These are phyloP conservation scores for Zarea fungicola DNA, from an alignment of 2,329 filamentous ascomycete species.

Conservation along the genomic window DNA sequence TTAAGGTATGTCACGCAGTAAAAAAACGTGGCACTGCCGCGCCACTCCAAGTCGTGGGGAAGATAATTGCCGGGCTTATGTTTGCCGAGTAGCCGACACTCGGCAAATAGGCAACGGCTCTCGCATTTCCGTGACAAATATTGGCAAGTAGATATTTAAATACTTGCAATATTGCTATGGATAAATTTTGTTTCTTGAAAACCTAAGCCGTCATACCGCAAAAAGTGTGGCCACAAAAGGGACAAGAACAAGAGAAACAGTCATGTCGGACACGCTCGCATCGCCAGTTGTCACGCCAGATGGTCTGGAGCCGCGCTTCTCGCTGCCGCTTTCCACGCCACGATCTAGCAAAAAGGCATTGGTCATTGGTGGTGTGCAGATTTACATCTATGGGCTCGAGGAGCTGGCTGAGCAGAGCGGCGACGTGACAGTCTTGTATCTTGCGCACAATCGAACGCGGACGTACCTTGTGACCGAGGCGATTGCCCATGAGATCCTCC, in stretches of 20 bases:
- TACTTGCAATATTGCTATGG: too few species aligned
- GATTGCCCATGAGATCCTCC: conserved; percentile 11
- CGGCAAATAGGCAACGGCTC: neutral
- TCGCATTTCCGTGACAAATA: too few species aligned
- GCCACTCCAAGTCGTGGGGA: neutral
- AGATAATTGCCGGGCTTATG: neutral
- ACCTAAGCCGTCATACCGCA: too few species aligned
- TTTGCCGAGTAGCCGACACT: neutral
- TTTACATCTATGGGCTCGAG: conserved; percentile 4
- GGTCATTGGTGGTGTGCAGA: conserved; percentile 2
- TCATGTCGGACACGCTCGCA: neutral
- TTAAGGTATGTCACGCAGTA: too few species aligned
- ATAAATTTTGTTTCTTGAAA: too few species aligned
- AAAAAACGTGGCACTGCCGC: neutral
- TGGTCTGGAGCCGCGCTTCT: conserved; percentile 9
- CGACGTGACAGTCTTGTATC: conserved; percentile 4
- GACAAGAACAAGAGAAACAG: neutral
- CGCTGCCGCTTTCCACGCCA: neutral
- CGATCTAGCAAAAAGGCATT: conserved; percentile 5
- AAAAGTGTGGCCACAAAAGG: too few species aligned
- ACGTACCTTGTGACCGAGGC: conserved; percentile 7
- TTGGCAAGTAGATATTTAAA: too few species aligned
- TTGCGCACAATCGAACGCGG: conserved; percentile 7
- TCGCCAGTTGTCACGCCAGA: neutral
- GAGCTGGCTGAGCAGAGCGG: neutral